These are phyloP conservation scores for Diaporthe ampelina DNA, from an alignment of 2,329 filamentous ascomycete genomes.

Conservation along the genomic window DNA sequence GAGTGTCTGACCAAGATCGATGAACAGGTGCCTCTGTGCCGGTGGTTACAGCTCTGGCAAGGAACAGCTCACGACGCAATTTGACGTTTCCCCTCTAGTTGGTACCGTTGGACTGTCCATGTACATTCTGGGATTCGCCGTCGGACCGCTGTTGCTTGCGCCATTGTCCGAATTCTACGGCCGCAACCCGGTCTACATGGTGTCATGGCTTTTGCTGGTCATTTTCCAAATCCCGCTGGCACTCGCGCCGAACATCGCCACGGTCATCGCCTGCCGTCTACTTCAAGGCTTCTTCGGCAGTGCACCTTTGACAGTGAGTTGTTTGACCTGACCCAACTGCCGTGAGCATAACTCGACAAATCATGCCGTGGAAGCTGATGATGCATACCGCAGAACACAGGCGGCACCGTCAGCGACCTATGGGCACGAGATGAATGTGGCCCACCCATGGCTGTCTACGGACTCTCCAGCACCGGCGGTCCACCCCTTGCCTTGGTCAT, in stretches of 20 bases:
- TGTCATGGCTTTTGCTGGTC: constrained; percentile 35
- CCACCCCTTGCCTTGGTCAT: constrained; percentile 33
- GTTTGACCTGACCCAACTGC: neutral
- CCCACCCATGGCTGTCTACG: constrained; percentile 35
- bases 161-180: constrained; percentile 35
- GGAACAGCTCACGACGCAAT: constrained; percentile 19
- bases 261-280: constrained; percentile 31
- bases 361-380: neutral
- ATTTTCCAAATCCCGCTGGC: constrained; percentile 33
- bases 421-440: constrained; percentile 35
- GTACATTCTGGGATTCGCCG: constrained; percentile 35
- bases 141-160: constrained; percentile 32
- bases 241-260: constrained; percentile 31
- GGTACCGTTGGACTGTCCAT: constrained; percentile 33
- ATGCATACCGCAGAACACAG: neutral
- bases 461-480: constrained; percentile 34
- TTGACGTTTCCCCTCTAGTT: constrained; percentile 22
- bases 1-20: neutral
- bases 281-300: constrained; percentile 37
- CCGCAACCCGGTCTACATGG: constrained; percentile 33
- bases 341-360: neutral
- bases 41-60: constrained; percentile 32
- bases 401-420: constrained; percentile 33
- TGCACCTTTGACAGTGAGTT: constrained; percentile 31
- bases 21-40: constrained; percentile 32